Evolutionary conservation across 176 grass and related monocot genomes (phyloP).

Genomic region (Carex myosuroides): DNA sequence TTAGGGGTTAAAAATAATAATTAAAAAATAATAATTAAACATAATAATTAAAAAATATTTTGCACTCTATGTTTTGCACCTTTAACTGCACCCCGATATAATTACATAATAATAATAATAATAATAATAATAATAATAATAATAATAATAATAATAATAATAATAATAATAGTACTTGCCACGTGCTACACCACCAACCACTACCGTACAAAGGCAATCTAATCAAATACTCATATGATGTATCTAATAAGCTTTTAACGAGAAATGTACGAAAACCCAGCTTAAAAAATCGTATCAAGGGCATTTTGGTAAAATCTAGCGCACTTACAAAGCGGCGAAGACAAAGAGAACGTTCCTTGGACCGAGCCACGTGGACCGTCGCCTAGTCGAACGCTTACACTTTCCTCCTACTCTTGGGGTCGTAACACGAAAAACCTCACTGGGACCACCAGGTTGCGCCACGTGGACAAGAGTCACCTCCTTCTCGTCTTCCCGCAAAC

Average conservation of each 20-base stretch:
- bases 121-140: too few relatives aligned
- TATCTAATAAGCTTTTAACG: neutral
- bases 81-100: too few relatives aligned
- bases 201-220: neutral
- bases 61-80: too few relatives aligned
- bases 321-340: constrained; percentile 13
- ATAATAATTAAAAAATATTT: too few relatives aligned
- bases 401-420: neutral
- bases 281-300: neutral
- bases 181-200: neutral
- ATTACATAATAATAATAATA: too few relatives aligned
- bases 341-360: constrained; percentile 9
- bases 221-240: neutral
- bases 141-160: neutral
- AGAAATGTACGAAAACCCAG: neutral
- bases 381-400: neutral
- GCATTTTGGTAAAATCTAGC: neutral
- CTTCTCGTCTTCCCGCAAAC: neutral
- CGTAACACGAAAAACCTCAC: neutral
- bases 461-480: neutral
- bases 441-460: neutral
- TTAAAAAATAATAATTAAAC: too few relatives aligned
- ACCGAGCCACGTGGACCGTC: constrained; percentile 3
- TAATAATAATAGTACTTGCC: neutral
- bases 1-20: too few relatives aligned